Conservation (phyloP, 2,329 filamentous ascomycete genomes). For the Xylogone sp. region DNA sequence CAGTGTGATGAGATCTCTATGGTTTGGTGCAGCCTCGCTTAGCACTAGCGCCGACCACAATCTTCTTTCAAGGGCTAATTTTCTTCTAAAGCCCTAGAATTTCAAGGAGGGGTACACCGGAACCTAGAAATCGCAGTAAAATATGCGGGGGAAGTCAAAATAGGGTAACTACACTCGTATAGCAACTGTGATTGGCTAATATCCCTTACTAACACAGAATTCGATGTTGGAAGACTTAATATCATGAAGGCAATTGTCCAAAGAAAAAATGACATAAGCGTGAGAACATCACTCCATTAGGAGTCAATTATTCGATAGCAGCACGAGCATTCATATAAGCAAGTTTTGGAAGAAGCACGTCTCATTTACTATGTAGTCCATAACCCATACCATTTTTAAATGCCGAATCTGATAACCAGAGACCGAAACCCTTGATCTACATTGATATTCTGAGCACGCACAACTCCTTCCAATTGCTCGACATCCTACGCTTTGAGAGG, state of each 20-base stretch:
- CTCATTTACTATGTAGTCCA: constrained; percentile 24
- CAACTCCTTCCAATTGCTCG: constrained; percentile 23
- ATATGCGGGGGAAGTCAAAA: no score
- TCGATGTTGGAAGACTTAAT: no score
- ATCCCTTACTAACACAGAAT: no score
- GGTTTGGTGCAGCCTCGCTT: background rate
- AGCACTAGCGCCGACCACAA: background rate
- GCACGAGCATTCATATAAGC: background rate
- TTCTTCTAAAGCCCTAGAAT: background rate
- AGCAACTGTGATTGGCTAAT: no score
- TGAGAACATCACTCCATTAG: no score
- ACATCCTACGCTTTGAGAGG: constrained; percentile 12
- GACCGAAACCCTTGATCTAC: constrained; percentile 18
- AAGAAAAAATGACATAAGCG: no score
- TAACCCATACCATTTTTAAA: background rate
- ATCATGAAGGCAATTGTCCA: no score
- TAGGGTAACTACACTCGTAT: no score
- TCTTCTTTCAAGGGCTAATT: background rate
- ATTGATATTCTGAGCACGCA: constrained; percentile 23
- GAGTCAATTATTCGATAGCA: no score
- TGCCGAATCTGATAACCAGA: background rate
- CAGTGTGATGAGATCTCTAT: constrained; percentile 1
- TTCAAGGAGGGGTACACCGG: background rate
- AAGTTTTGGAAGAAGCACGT: constrained; percentile 26
- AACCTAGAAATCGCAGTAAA: background rate